These are phyloP conservation scores for Lablab purpureus DNA, from an alignment of 306 rosid genomes.

Conservation along the genomic window DNA sequence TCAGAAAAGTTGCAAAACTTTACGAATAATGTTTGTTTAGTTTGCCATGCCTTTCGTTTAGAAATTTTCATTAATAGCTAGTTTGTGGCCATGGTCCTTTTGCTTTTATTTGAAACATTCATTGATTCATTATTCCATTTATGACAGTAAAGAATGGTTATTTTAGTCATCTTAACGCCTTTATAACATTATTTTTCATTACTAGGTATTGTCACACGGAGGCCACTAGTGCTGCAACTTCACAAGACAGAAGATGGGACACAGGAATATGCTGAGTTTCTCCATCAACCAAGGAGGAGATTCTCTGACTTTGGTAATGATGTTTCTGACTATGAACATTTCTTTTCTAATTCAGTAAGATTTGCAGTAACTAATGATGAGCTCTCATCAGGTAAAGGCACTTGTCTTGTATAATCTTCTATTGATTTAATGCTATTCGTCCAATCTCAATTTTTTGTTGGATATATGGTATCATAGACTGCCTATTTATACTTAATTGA, in stretches of 20 bases:
- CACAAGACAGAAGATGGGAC: constrained; percentile 67
- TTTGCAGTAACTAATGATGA: constrained; percentile 9
- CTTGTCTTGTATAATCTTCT: background rate
- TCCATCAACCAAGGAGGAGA: constrained; percentile 75
- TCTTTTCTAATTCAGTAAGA: constrained; percentile 24
- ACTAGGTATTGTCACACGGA: constrained; percentile 69
- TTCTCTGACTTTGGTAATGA: constrained; percentile 70
- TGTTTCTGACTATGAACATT: background rate
- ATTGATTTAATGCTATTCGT: background rate
- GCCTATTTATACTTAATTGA: constrained; percentile 7
- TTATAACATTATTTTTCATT: constrained; percentile 1
- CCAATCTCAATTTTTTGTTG: background rate
- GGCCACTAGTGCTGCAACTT: constrained; percentile 85
- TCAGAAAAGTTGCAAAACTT: background rate
- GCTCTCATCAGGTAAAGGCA: background rate
- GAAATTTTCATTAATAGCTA: background rate
- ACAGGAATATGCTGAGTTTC: constrained; percentile 84
- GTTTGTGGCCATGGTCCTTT: background rate
- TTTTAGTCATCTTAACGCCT: constrained; percentile 1
- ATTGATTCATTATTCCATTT: background rate
- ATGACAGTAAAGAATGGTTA: background rate
- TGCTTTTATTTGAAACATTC: background rate
- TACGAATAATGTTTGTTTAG: background rate
- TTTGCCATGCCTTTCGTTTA: background rate
- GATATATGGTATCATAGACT: background rate